Evolutionary conservation across 306 rosid species (phyloP).

Genomic region (Prunus davidiana): DNA sequence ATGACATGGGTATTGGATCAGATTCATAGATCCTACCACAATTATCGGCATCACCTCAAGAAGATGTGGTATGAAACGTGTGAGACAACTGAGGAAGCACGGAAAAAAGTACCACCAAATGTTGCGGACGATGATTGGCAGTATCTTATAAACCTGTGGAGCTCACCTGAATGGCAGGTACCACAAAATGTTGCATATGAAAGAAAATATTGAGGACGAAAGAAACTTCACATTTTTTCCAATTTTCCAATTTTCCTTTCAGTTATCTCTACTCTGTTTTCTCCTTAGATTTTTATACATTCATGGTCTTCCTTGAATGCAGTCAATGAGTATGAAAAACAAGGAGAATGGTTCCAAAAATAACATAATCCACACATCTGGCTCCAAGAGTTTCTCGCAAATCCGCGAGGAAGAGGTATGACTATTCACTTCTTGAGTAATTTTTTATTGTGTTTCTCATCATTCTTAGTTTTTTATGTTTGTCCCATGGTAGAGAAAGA

Average conservation of each 20-base stretch:
- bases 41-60: constrained; percentile 11
- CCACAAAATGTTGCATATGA: background rate
- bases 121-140: constrained; percentile 8
- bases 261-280: background rate
- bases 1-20: constrained; percentile 7
- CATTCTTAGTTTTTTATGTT: background rate
- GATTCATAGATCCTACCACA: constrained; percentile 12
- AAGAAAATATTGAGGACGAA: background rate
- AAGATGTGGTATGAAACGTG: background rate
- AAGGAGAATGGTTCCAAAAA: constrained; percentile 9
- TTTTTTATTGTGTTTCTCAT: background rate
- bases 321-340: background rate
- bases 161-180: constrained; percentile 15
- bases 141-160: constrained; percentile 15
- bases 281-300: background rate
- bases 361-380: background rate
- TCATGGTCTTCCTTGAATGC: constrained; percentile 1
- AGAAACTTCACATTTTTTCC: background rate
- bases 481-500: background rate
- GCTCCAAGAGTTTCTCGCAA: constrained; percentile 9
- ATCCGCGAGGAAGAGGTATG: background rate
- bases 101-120: background rate
- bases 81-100: constrained; percentile 10
- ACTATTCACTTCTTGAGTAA: background rate
- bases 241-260: background rate